Evolutionary conservation across 257 asterid species (phyloP).

Genomic region (Leptodermis oblonga): DNA sequence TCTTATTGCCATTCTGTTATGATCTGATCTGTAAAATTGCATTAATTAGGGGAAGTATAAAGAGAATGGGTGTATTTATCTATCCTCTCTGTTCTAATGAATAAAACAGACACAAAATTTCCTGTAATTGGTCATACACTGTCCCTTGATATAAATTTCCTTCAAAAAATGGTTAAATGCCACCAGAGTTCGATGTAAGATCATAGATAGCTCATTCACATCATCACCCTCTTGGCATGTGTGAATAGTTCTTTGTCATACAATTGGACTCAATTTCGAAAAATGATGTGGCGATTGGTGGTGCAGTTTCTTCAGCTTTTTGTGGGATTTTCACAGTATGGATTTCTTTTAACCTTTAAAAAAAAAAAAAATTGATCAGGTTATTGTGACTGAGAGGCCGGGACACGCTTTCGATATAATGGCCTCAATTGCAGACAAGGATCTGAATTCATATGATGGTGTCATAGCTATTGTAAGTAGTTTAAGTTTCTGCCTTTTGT

Average conservation of each 20-base stretch:
- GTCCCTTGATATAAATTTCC: not conserved
- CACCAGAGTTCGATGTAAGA: not conserved
- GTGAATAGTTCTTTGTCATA: not conserved
- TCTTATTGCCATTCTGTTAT: not conserved
- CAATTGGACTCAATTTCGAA: not conserved
- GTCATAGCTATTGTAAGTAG: conserved; percentile 86
- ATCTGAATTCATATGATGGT: conserved; percentile 77
- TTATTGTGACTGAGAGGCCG: conserved; percentile 76
- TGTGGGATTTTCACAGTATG: no score
- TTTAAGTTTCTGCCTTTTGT: conserved; percentile 17
- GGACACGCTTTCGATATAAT: conserved; percentile 81
- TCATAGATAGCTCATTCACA: not conserved
- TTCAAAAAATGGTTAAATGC: not conserved
- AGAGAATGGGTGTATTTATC: not conserved
- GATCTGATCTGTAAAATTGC: not conserved
- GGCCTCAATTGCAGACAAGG: conserved; percentile 61
- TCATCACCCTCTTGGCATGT: not conserved
- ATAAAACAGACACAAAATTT: not conserved
- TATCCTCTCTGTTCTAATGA: not conserved
- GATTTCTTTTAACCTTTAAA: no score
- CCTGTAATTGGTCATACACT: no score
- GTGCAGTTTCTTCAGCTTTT: conserved; percentile 9
- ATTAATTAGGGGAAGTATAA: not conserved
- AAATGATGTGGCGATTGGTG: not conserved
- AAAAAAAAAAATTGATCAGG: no score